Percentiles rank a stretch among this genome's conserved stretches.
These are phyloP conservation scores for Ceratocystis diversiconidia DNA, from an alignment of 2,329 filamentous ascomycete genomes.

Conservation along the genomic window DNA sequence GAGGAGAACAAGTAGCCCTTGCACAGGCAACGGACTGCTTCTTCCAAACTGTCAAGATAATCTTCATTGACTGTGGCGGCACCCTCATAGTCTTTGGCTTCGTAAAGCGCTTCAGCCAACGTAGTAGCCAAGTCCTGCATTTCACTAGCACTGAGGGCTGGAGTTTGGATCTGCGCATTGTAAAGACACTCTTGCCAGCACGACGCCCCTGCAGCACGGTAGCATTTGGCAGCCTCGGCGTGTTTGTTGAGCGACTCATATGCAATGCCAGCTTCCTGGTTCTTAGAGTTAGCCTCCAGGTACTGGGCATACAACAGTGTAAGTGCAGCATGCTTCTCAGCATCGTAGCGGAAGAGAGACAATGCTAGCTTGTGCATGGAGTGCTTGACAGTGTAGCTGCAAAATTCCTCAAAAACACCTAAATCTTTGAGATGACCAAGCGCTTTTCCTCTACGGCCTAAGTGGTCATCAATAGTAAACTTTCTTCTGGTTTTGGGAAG, in stretches of 20 bases:
- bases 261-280: slow-evolving; percentile 76
- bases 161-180: slow-evolving; percentile 51
- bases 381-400: slow-evolving; percentile 63
- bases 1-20: slow-evolving; percentile 77
- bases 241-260: slow-evolving; percentile 77
- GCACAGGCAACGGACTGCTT: slow-evolving; percentile 65
- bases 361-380: slow-evolving; percentile 65
- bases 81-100: slow-evolving; percentile 69
- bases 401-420: slow-evolving; percentile 55
- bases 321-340: slow-evolving; percentile 48
- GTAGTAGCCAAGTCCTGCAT: slow-evolving; percentile 54
- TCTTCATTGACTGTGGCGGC: slow-evolving; percentile 72
- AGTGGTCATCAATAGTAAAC: slow-evolving; percentile 80
- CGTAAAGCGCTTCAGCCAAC: slow-evolving; percentile 64
- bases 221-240: slow-evolving; percentile 61
- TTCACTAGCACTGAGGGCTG: slow-evolving; percentile 45
- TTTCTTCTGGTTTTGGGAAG: slow-evolving; percentile 55
- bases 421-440: slow-evolving; percentile 60
- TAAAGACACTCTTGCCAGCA: slow-evolving; percentile 88
- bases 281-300: slow-evolving; percentile 59
- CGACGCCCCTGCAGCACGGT: slow-evolving; percentile 58
- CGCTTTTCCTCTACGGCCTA: slow-evolving; percentile 63
- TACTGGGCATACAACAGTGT: slow-evolving; percentile 67
- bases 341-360: slow-evolving; percentile 70
- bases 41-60: slow-evolving; percentile 58